phyloP scores from a whole-genome alignment of 495 filamentous ascomycete genomes.

The Aspergillus asperescens region DNA sequence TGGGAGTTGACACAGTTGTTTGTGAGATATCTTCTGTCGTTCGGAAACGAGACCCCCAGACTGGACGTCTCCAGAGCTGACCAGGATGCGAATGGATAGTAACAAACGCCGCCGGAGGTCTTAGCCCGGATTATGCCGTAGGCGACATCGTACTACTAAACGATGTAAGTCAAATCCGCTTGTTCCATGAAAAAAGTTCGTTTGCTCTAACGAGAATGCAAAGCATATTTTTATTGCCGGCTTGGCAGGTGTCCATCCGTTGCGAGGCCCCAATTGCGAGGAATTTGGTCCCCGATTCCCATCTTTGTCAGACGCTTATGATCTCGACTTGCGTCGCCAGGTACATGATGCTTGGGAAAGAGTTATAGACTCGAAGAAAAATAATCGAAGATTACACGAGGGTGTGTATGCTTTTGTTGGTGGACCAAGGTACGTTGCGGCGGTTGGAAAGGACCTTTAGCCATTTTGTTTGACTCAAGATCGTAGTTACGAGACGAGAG shows the following conservation, averaged over 20 bases:
- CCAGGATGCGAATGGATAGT: constrained; percentile 52
- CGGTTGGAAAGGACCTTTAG: background rate
- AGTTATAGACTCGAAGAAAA: constrained; percentile 33
- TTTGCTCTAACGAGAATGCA: constrained; percentile 21
- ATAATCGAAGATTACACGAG: constrained; percentile 55
- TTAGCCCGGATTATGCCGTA: constrained; percentile 62
- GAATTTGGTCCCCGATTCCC: constrained; percentile 68
- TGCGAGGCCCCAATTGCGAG: constrained; percentile 66
- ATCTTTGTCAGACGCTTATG: constrained; percentile 70
- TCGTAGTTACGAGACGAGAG: constrained; percentile 65
- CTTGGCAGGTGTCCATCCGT: constrained; percentile 60
- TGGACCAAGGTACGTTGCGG: constrained; percentile 56
- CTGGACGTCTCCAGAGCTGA: background rate
- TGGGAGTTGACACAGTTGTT: constrained; percentile 61
- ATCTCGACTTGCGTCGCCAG: constrained; percentile 57
- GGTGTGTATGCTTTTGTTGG: constrained; percentile 71
- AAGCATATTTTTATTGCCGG: constrained; percentile 74
- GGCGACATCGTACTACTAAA: constrained; percentile 70
- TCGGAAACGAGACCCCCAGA: background rate
- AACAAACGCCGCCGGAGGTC: constrained; percentile 72
- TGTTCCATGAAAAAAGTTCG: background rate
- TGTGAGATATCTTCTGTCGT: constrained; percentile 38
- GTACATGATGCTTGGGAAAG: constrained; percentile 59
- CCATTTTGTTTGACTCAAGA: background rate
- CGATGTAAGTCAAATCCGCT: constrained; percentile 49